phyloP scores from a whole-genome alignment of 768 basidiomycete species.

The Suillus plorans region DNA sequence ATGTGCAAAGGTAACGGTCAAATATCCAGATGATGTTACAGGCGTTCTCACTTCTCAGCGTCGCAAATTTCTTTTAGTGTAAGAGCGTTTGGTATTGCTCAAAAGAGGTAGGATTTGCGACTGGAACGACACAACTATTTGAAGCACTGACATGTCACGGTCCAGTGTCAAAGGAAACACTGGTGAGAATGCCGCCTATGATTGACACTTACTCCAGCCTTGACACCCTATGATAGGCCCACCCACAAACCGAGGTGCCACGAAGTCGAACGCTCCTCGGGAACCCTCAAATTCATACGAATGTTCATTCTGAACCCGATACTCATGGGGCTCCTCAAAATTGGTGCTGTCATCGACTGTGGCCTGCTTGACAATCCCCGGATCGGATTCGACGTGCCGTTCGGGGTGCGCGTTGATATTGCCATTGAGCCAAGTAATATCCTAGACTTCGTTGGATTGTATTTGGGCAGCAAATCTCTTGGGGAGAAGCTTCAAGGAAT shows the following conservation, averaged over 20 bases:
- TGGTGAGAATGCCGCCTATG: background rate
- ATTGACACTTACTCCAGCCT: background rate
- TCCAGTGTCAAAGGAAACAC: background rate
- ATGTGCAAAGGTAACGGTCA: background rate
- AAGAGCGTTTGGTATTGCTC: background rate
- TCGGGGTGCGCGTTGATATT: background rate
- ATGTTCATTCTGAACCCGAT: background rate
- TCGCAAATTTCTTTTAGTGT: background rate
- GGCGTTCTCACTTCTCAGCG: background rate
- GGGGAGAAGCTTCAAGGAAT: background rate
- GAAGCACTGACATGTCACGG: background rate
- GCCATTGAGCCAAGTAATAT: background rate
- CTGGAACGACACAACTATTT: background rate
- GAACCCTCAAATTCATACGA: background rate
- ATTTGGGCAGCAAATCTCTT: background rate
- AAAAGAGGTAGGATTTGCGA: background rate
- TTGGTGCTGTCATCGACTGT: background rate
- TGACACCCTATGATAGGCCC: background rate
- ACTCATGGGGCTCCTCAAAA: background rate
- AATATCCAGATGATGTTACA: background rate
- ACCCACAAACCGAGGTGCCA: background rate
- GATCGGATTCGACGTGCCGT: background rate
- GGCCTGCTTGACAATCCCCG: background rate
- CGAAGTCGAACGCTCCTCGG: background rate
- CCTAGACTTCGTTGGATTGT: background rate